phyloP scores from a whole-genome alignment of 371 early-diverging fungal species.

The Circinella minor region DNA sequence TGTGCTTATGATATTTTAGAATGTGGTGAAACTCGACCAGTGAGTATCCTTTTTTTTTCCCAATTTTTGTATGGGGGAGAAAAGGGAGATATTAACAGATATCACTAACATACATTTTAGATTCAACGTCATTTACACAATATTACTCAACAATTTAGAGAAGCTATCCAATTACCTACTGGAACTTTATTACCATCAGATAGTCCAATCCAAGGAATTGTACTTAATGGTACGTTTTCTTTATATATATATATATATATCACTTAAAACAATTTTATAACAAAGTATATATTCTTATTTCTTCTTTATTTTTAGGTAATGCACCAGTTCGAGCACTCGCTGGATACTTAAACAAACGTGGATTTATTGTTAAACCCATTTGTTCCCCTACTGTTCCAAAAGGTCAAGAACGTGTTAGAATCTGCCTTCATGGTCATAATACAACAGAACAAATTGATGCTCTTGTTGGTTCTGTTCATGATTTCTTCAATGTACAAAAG shows the following conservation, averaged over 20 bases:
- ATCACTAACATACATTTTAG: conserved; percentile 28
- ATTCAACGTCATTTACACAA: conserved; percentile 54
- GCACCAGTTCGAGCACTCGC: conserved; percentile 65
- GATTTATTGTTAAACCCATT: conserved; percentile 79
- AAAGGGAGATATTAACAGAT: not conserved
- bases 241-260: not conserved
- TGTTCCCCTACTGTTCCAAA: conserved; percentile 82
- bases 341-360: conserved; percentile 55
- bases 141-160: conserved; percentile 49
- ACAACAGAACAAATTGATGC: conserved; percentile 60
- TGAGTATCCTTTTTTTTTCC: conserved; percentile 27
- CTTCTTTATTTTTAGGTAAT: conserved; percentile 52
- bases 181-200: conserved; percentile 62
- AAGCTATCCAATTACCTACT: conserved; percentile 48
- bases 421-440: conserved; percentile 82
- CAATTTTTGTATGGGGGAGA: too few species aligned
- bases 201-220: conserved; percentile 80
- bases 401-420: conserved; percentile 80
- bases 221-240: conserved; percentile 59
- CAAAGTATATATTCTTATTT: not conserved
- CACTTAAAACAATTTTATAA: too few species aligned
- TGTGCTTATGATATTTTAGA: conserved; percentile 61
- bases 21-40: conserved; percentile 52
- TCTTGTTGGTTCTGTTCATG: conserved; percentile 56
- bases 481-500: conserved; percentile 33